Base-by-base conservation (phyloP, 768 basidiomycete genomes). In the Cystofilobasidium macerans region DNA sequence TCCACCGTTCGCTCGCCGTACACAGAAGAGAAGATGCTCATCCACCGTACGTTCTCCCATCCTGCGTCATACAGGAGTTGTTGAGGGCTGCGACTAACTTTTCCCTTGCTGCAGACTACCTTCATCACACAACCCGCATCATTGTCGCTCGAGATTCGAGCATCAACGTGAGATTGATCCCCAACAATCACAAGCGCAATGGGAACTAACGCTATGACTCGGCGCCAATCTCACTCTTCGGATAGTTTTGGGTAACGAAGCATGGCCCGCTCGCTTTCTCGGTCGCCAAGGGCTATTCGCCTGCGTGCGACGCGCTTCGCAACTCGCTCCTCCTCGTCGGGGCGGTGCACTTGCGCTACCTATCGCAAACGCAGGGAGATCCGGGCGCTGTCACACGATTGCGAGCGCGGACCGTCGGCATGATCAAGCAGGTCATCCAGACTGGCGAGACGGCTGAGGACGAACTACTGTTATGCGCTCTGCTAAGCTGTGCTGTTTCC, bases 401-500 rank as follows among this genome's bases (percentile, higher is more conserved):
- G 8, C 69, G 69, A 26, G 35, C 33, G 33, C 69, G 65, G 40
- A 70, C 71, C 22, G 42, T 72, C 51, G 40, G 24, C 8, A 30
- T 70, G 33, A 65, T 73, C 45, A 59, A 61, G 42, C 54, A 66
- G 61, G 59, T 57, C 0, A 43, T 71, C 48, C 68, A 67, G 12
- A 59, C 57, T 2, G 45, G 54, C 56, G 61, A 53, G 22, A 63
- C 61, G 24, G 60, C 26, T 13, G 60, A 62, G 16, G 51, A 63
- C 32, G 72, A 71, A 60, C 38, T 72, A n/a, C 57, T 73, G 24
- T 45, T 73, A n/a, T 71, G 67, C 12, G 73, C 73, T 14, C 35
- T 73, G 30, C 54, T 73, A 62, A 68, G 66, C 42, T 73, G 71
- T 40, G 71, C 71, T 1, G 72, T 73, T 71, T 71, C 59, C 69